Evolutionary conservation across 1,284 basidiomycete genomes (phyloP), one percentile per base, ranked within the genome.

Genomic region (Violaceomyces palustris): DNA sequence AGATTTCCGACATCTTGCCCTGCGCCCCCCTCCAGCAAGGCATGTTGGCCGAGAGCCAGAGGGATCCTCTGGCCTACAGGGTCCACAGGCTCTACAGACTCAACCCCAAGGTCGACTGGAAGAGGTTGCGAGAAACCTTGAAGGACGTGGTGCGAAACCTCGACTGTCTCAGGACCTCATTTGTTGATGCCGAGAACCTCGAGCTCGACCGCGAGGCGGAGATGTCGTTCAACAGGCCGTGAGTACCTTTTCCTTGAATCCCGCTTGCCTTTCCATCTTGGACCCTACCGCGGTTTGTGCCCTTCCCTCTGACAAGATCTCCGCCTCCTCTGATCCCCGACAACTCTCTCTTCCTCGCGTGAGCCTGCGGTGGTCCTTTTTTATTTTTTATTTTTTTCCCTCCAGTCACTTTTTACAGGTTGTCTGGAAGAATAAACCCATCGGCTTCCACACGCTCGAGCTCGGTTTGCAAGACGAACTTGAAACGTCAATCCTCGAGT

Each of bases 41-140:
- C 12, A 67, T 72, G 65, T 59, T 72, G n/a, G 54, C 61, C 22
- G 69, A 72, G 45, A 64, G 55, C 11, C 43, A 58, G 26, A 45
- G 61, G 14, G 60, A 65, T 32, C 19, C 42, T 27, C 39, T 45
- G 21, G 44, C 45, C 36, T 69, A 68, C 43, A 63, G 66, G 42
- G 50, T 66, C 17, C 54, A 61, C 28, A 44, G 63, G 11, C 59
- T 52, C 22, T 73, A 72, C 49, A 59, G 57, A 47, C 41, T 70
- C 14, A 50, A 59, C 27, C 40, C 53, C 8, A 43, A 43, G 12
- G 58, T 50, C 33, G 49, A 49, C 26, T 24, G 56, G n/a, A 17
- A 22, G 19, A 31, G 36, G 14, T 43, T 72, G 6, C 43, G 33
- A 4, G 23, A 39, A 7, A 61, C 61, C 8, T 14, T 64, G 17